Evolutionary conservation across 352 stramenopile genomes (phyloP), one percentile per base, ranked within the genome.

Genomic region (Globisporangium barbulae): DNA sequence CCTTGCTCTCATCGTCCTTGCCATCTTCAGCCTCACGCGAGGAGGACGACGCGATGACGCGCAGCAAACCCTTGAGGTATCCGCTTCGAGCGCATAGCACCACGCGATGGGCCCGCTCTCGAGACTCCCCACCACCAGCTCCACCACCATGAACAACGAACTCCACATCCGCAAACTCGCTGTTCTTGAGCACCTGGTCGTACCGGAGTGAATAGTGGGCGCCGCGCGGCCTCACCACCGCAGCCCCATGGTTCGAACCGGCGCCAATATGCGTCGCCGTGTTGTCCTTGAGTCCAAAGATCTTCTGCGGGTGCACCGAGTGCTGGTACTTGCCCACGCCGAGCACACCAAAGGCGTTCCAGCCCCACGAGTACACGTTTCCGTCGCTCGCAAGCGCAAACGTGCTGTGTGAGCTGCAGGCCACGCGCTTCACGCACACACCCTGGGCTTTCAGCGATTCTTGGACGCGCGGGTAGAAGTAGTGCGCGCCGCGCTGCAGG

Each of bases 291-390:
- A 94, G 63, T 0, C 79, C 76, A 49, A 83, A 78, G 13, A 94
- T 53, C 17, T 70, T 69, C 52, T 91, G 81, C 3, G 85, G 85
- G n/a, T 87, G 65, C 54, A 87, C 84, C 5, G 81, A 86, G 65
- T 83, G 71, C 64, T 89, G 81, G 63, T 85, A 85, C 70, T 91
- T 90, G 65, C 85, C 85, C 47, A 88, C 82, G 33, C 85, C 85
- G 5, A 94, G 70, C 13, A 91, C 71, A 10, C 85, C 85, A 21
- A 92, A 94, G 1, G 81, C 79, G 50, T 94, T 94, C 85, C 85
- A 94, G 9, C 90, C 90, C 87, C 88, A 97, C n/a, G 85, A 90
- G 67, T 88, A 93, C 31, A 95, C 73, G 3, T 57, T 73, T 1
- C 79, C 81, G 61, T 89, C 77, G 0, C 59, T 57, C 6, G 74